Percentiles rank a stretch among this genome's conserved stretches.
Evolutionary conservation across 2,329 filamentous ascomycete species (phyloP).

Genomic region (Aspergillus felis): DNA sequence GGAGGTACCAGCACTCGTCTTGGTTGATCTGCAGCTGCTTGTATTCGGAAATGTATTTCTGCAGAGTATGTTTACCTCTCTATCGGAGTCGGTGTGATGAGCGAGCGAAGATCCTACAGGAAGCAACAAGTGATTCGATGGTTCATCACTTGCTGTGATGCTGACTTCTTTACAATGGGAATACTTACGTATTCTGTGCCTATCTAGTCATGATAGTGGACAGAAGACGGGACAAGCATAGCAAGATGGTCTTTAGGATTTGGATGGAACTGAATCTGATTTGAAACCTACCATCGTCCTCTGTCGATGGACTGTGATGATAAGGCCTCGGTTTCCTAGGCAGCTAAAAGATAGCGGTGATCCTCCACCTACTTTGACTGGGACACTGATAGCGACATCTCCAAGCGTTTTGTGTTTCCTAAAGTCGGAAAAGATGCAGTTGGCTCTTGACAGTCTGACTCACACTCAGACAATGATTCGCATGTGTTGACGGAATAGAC

Average conservation of each 20-base stretch:
- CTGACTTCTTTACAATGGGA: neutral
- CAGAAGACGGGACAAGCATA: too few relatives aligned
- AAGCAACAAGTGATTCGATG: neutral
- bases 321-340: too few relatives aligned
- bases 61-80: neutral
- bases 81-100: conserved; percentile 3
- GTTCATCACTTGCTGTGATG: neutral
- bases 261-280: neutral
- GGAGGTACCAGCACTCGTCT: too few relatives aligned
- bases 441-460: neutral
- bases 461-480: neutral
- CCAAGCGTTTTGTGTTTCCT: neutral
- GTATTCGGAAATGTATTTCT: neutral
- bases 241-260: neutral
- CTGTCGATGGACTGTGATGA: too few relatives aligned
- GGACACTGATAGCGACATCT: too few relatives aligned
- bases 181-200: neutral
- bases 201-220: neutral
- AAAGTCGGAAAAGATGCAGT: neutral
- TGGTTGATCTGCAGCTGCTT: neutral
- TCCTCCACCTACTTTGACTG: too few relatives aligned
- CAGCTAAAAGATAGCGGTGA: neutral
- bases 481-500: neutral
- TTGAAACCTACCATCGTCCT: neutral
- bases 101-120: conserved; percentile 2